A percentile compares a stretch with the other conserved stretches of the same genome.
These are phyloP conservation scores for Plasmodium gaboni DNA, from an alignment of 169 alveolate species.

Conservation along the genomic window DNA sequence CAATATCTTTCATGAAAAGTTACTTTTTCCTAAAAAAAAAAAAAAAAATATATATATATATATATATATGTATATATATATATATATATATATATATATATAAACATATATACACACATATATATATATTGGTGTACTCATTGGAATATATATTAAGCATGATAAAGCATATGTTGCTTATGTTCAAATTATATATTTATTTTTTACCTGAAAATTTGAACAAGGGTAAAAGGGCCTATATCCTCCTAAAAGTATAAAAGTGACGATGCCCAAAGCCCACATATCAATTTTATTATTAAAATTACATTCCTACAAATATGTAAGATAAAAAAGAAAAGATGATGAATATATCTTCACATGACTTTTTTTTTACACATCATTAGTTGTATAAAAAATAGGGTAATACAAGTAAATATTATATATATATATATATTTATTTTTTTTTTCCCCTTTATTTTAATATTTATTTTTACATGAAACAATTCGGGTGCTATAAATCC, in stretches of 20 bases:
- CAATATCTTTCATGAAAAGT: constrained; percentile 81
- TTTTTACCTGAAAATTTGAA: constrained; percentile 56
- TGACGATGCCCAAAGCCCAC: constrained; percentile 81
- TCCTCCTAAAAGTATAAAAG: constrained; percentile 77
- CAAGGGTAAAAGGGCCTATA: constrained; percentile 82
- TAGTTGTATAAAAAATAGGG: background rate
- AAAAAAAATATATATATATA: background rate
- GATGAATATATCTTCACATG: background rate
- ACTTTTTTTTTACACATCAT: background rate
- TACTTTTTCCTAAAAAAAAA: constrained; percentile 51
- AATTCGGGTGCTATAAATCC: constrained; percentile 83
- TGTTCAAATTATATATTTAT: background rate
- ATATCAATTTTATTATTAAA: constrained; percentile 78
- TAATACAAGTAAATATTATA: background rate
- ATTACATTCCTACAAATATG: constrained; percentile 45
- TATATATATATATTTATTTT: too few species aligned
- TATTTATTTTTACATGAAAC: constrained; percentile 48
- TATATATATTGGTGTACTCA: too few species aligned
- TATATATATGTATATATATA: background rate
- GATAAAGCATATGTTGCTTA: background rate
- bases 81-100: background rate
- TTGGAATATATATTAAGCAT: too few species aligned
- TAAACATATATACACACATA: too few species aligned
- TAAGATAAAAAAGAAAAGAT: background rate
- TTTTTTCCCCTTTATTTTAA: background rate